phyloP scores from a whole-genome alignment of 306 rosid genomes.

The Cucurbita argyrosperma region DNA sequence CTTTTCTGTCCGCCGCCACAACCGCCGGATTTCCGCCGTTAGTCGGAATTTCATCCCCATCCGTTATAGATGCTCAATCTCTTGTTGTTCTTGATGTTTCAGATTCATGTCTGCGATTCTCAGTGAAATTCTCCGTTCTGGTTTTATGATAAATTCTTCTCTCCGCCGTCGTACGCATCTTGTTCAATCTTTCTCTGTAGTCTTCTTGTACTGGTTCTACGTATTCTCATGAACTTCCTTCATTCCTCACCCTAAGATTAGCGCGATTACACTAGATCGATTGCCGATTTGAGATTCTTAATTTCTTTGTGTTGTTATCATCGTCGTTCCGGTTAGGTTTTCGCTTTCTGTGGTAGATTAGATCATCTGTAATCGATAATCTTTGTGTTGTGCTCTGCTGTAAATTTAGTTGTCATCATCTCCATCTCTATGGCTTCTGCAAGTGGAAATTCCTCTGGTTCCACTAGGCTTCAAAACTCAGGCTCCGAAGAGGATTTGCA shows the following conservation, averaged over 20 bases:
- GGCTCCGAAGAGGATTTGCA: slow-evolving; percentile 51
- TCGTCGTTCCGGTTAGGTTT: background rate
- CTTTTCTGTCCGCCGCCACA: background rate
- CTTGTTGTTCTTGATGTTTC: slow-evolving; percentile 35
- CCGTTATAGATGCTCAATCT: background rate
- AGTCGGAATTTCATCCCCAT: background rate
- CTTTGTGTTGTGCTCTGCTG: slow-evolving; percentile 12
- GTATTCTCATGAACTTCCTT: slow-evolving; percentile 46
- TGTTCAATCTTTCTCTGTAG: slow-evolving; percentile 88
- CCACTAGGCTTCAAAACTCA: slow-evolving; percentile 28
- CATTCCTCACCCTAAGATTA: background rate
- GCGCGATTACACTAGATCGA: background rate
- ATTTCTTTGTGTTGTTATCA: background rate
- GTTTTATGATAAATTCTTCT: slow-evolving; percentile 67
- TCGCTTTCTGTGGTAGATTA: background rate
- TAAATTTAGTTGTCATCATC: background rate
- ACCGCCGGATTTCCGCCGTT: background rate
- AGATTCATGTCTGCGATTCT: slow-evolving; percentile 86
- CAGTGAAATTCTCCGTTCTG: slow-evolving; percentile 86
- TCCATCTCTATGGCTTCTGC: slow-evolving; percentile 35
- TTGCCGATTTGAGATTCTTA: background rate
- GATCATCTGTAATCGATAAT: background rate
- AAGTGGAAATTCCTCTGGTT: slow-evolving; percentile 50
- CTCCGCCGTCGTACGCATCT: slow-evolving; percentile 72
- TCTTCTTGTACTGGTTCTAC: slow-evolving; percentile 88